These are phyloP conservation scores for Pythium vanterpoolii DNA, from an alignment of 352 stramenopile genomes.

Conservation along the genomic window DNA sequence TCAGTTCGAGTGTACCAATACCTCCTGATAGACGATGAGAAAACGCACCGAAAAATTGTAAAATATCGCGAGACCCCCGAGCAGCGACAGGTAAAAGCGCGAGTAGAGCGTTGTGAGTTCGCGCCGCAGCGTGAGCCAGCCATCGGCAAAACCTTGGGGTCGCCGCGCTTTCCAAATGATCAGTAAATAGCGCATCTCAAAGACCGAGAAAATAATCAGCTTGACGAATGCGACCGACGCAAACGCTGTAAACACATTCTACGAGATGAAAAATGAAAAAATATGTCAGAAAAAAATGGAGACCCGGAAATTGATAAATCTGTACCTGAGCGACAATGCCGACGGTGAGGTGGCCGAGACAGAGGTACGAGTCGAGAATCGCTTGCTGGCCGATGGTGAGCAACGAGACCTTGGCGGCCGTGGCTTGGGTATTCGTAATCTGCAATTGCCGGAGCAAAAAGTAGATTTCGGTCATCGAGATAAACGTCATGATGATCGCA, in stretches of 20 bases:
- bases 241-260: constrained; percentile 96
- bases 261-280: constrained; percentile 12
- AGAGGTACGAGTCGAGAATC: constrained; percentile 94
- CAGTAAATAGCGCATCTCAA: constrained; percentile 98
- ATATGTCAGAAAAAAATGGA: background rate
- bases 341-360: constrained; percentile 93
- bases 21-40: background rate
- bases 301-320: background rate
- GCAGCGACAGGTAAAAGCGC: constrained; percentile 94
- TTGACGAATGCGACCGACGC: constrained; percentile 97
- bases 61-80: constrained; percentile 87
- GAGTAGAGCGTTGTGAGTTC: constrained; percentile 95
- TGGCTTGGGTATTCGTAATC: constrained; percentile 81
- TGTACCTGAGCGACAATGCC: constrained; percentile 84
- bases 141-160: constrained; percentile 80
- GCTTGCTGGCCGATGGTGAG: constrained; percentile 84
- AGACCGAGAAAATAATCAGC: constrained; percentile 98
- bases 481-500: constrained; percentile 82
- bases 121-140: constrained; percentile 85
- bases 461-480: constrained; percentile 85
- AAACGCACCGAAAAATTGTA: constrained; percentile 85
- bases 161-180: constrained; percentile 95
- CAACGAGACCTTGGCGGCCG: constrained; percentile 76
- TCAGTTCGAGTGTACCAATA: background rate
- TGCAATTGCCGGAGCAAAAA: constrained; percentile 82